These are phyloP conservation scores for Colletotrichum truncatum DNA, from an alignment of 2,329 filamentous ascomycete genomes.

Conservation along the genomic window DNA sequence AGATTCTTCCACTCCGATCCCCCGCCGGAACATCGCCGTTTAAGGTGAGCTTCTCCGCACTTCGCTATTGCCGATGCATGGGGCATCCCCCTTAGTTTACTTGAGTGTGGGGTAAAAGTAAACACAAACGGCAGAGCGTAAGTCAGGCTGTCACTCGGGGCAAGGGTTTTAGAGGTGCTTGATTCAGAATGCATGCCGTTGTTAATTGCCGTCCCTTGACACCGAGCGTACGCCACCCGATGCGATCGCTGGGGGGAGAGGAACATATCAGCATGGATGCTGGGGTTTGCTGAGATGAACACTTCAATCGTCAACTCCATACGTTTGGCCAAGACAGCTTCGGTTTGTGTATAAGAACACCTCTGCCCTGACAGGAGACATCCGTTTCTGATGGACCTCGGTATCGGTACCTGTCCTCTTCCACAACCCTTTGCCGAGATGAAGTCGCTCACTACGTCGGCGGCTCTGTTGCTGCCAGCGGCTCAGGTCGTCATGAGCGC, in stretches of 20 bases:
- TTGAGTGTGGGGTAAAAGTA: background rate
- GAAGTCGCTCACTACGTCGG: constrained; percentile 22
- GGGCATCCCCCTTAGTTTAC: constrained; percentile 12
- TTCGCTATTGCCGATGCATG: constrained; percentile 25
- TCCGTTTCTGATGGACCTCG: background rate
- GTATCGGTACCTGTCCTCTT: background rate
- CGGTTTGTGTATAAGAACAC: background rate
- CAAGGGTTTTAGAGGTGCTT: background rate
- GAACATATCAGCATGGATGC: background rate
- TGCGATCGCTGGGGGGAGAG: constrained; percentile 12
- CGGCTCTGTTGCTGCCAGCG: constrained; percentile 25
- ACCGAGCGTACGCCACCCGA: background rate
- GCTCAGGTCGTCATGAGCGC: constrained; percentile 21
- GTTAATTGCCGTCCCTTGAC: constrained; percentile 17
- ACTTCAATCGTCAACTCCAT: background rate
- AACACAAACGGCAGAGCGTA: background rate
- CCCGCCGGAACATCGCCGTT: background rate
- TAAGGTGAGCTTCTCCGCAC: constrained; percentile 23
- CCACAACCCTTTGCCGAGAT: constrained; percentile 11
- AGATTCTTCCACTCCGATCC: constrained; percentile 12
- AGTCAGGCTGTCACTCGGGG: background rate
- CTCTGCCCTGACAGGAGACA: background rate
- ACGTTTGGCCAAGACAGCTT: background rate
- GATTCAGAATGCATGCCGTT: constrained; percentile 14
- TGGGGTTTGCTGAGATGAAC: constrained; percentile 4